Percentiles rank a stretch among this genome's conserved stretches.
Conservation (phyloP, 495 filamentous ascomycete genomes). For the Pseudotulostoma volvatum region DNA sequence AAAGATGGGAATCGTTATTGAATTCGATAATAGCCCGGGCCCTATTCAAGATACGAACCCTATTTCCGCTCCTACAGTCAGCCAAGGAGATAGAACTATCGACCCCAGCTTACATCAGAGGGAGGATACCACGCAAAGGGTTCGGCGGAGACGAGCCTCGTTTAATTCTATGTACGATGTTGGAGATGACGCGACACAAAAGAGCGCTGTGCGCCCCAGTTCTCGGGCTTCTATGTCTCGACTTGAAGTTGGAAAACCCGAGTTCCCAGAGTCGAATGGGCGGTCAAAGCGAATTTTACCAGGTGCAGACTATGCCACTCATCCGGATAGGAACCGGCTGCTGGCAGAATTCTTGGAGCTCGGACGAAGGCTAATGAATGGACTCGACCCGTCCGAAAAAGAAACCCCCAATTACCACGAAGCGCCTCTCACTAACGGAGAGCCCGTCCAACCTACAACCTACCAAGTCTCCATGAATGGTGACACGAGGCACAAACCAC, state of each 20-base stretch:
- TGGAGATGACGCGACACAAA: constrained; percentile 30
- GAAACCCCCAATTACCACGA: background rate
- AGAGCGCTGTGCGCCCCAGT: constrained; percentile 24
- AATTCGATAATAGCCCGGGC: constrained; percentile 30
- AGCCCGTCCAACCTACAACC: constrained; percentile 6
- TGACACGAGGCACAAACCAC: background rate
- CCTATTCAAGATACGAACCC: background rate
- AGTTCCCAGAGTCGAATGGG: constrained; percentile 13
- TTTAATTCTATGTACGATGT: constrained; percentile 41
- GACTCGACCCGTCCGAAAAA: constrained; percentile 17
- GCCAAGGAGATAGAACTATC: too few species aligned
- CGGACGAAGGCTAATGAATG: constrained; percentile 24
- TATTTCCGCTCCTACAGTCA: constrained; percentile 1
- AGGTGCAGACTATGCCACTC: constrained; percentile 8
- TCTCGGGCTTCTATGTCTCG: constrained; percentile 34
- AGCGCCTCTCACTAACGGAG: background rate
- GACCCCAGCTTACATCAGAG: constrained; percentile 9
- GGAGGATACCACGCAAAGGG: constrained; percentile 13
- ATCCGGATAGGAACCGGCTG: constrained; percentile 27
- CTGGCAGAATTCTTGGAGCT: constrained; percentile 31
- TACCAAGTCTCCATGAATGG: constrained; percentile 7
- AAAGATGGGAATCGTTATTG: constrained; percentile 50
- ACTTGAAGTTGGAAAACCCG: constrained; percentile 23
- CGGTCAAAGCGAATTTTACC: constrained; percentile 14
- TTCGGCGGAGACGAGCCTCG: constrained; percentile 35